A percentile compares a stretch with the other conserved stretches of the same genome.
Evolutionary conservation across 306 rosid species (phyloP).

Genomic region (Rosa multiflora): DNA sequence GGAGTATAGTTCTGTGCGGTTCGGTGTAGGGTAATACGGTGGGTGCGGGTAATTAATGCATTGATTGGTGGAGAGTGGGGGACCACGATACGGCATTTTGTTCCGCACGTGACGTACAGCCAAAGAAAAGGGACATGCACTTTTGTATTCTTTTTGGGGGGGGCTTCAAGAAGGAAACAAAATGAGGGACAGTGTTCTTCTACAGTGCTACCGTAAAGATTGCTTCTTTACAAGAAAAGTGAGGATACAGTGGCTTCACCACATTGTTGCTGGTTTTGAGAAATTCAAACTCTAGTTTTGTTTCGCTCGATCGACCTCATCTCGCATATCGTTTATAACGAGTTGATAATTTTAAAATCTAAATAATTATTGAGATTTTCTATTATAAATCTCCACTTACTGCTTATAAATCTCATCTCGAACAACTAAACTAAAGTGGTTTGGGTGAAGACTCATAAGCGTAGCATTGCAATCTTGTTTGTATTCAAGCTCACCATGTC

Average conservation of each 20-base stretch:
- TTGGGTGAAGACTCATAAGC: too few relatives aligned
- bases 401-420: accelerated
- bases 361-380: too few relatives aligned
- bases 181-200: background rate
- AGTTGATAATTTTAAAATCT: too few relatives aligned
- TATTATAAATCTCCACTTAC: accelerated
- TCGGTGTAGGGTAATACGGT: constrained; percentile 8
- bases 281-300: too few relatives aligned
- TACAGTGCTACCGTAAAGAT: too few relatives aligned
- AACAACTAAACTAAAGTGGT: too few relatives aligned
- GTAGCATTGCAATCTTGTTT: background rate
- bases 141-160: background rate
- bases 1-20: background rate
- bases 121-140: background rate
- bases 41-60: constrained; percentile 1
- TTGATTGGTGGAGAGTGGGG: constrained; percentile 23
- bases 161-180: background rate
- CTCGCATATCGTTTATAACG: background rate
- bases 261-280: background rate
- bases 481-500: background rate
- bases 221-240: background rate
- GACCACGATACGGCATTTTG: background rate
- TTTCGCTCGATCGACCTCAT: background rate
- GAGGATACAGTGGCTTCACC: background rate
- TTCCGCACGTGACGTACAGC: constrained; percentile 38